These are phyloP conservation scores for Zizania palustris DNA, from an alignment of 202 grass and related monocot genomes.

Conservation along the genomic window DNA sequence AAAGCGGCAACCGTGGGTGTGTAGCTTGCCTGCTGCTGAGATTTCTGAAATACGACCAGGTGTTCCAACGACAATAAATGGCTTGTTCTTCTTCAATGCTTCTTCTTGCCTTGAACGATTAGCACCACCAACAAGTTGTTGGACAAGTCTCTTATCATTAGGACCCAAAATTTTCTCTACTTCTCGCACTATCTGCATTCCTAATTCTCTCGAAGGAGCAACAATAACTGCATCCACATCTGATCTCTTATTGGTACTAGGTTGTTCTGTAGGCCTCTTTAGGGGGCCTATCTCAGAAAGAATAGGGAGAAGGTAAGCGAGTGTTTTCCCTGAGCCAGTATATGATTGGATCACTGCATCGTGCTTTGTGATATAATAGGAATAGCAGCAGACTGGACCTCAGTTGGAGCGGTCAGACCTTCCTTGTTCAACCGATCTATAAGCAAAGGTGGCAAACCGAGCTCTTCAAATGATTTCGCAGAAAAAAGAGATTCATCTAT, in stretches of 20 bases:
- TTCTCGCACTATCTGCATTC: conserved; percentile 95
- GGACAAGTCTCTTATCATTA: conserved; percentile 77
- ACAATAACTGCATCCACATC: conserved; percentile 84
- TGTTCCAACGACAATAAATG: conserved; percentile 81
- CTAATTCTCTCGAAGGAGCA: conserved; percentile 92
- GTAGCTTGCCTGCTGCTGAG: conserved; percentile 86
- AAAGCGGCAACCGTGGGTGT: conserved; percentile 75
- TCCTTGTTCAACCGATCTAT: conserved; percentile 62
- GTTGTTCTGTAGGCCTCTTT: conserved; percentile 51
- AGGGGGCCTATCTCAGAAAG: conserved; percentile 80
- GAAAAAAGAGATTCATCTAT: conserved; percentile 88
- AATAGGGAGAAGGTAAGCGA: conserved; percentile 85
- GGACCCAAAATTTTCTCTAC: conserved; percentile 76
- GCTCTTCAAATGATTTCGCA: conserved; percentile 78
- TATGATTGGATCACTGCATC: conserved; percentile 89
- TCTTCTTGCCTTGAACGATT: conserved; percentile 88
- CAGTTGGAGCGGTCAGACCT: conserved; percentile 74
- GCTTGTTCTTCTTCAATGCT: conserved; percentile 93
- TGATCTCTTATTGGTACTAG: conserved; percentile 56
- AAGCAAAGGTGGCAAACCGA: conserved; percentile 75
- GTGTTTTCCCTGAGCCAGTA: conserved; percentile 88
- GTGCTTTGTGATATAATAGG: conserved; percentile 78
- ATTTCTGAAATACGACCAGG: conserved; percentile 94
- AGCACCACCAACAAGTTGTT: conserved; percentile 89
- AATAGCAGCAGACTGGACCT: conserved; percentile 84